phyloP scores from a whole-genome alignment of 768 basidiomycete genomes.

The Boletus reticuloceps region DNA sequence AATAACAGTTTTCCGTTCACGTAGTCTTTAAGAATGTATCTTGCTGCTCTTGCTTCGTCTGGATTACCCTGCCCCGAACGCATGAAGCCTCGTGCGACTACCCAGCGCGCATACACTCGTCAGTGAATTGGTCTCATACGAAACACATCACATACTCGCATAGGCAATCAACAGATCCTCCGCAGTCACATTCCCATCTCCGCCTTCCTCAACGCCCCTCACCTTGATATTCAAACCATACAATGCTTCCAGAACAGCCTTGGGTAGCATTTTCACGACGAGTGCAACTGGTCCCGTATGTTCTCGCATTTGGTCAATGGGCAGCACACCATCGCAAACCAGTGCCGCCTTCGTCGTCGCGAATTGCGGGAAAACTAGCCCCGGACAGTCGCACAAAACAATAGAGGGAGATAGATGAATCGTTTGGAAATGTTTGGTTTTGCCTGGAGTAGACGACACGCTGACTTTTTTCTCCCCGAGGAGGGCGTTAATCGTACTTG shows the following conservation, averaged over 20 bases:
- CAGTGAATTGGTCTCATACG: neutral
- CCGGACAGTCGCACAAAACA: conserved; percentile 94
- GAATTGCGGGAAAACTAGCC: conserved; percentile 97
- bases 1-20: conserved; percentile 91
- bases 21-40: conserved; percentile 94
- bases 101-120: conserved; percentile 12
- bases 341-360: conserved; percentile 95
- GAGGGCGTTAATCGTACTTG: conserved; percentile 94
- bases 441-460: conserved; percentile 95
- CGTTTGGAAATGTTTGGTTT: conserved; percentile 99
- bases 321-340: conserved; percentile 94
- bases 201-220: conserved; percentile 73
- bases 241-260: conserved; percentile 79
- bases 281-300: conserved; percentile 82
- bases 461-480: conserved; percentile 97
- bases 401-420: conserved; percentile 89
- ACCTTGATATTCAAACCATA: conserved; percentile 82
- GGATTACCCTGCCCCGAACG: conserved; percentile 95
- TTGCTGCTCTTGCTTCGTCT: conserved; percentile 91
- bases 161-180: conserved; percentile 85
- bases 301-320: conserved; percentile 96
- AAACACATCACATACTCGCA: conserved; percentile 67
- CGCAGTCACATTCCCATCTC: conserved; percentile 68
- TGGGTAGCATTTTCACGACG: conserved; percentile 76
- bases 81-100: conserved; percentile 91